These are phyloP conservation scores for Oryza punctata DNA, from an alignment of 176 grass and related monocot species.

Conservation along the genomic window DNA sequence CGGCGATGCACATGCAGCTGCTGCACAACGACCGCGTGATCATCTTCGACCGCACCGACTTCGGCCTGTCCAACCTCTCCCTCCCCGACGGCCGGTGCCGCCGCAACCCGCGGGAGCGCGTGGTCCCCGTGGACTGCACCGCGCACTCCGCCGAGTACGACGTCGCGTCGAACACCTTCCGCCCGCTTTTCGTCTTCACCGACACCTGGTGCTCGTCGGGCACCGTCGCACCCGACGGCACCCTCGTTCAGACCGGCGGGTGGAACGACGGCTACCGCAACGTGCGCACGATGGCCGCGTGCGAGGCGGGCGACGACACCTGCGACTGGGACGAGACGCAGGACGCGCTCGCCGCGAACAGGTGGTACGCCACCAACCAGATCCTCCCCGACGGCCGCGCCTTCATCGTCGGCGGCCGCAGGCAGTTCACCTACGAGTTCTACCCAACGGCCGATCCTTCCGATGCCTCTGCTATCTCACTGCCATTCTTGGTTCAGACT, in stretches of 20 bases:
- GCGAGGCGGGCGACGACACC: not conserved
- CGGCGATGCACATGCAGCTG: conserved; percentile 97
- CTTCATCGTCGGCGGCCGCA: conserved; percentile 66
- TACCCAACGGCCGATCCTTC: conserved; percentile 50
- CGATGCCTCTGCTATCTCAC: conserved; percentile 27
- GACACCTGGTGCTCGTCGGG: conserved; percentile 89
- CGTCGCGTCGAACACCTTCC: conserved; percentile 40
- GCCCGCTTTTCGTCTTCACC: conserved; percentile 63
- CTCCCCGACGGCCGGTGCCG: conserved; percentile 64
- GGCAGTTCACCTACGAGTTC: conserved; percentile 81
- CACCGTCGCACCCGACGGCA: conserved; percentile 68
- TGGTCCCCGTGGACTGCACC: conserved; percentile 57
- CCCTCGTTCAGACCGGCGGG: conserved; percentile 76
- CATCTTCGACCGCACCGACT: conserved; percentile 85
- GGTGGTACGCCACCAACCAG: conserved; percentile 87
- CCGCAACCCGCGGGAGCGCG: conserved; percentile 54
- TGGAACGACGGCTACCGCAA: conserved; percentile 74
- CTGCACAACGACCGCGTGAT: conserved; percentile 72
- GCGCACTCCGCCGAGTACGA: conserved; percentile 82
- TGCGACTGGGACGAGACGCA: conserved; percentile 76
- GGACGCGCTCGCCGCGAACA: conserved; percentile 51
- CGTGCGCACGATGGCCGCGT: conserved; percentile 57
- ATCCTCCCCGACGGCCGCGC: conserved; percentile 80
- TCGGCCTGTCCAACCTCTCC: conserved; percentile 72
- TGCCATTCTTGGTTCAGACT: conserved; percentile 52